Percentiles rank a stretch among this genome's conserved stretches.
phyloP scores from a whole-genome alignment of 1,139 yeast genomes.

The Yamadazyma taylorii region DNA sequence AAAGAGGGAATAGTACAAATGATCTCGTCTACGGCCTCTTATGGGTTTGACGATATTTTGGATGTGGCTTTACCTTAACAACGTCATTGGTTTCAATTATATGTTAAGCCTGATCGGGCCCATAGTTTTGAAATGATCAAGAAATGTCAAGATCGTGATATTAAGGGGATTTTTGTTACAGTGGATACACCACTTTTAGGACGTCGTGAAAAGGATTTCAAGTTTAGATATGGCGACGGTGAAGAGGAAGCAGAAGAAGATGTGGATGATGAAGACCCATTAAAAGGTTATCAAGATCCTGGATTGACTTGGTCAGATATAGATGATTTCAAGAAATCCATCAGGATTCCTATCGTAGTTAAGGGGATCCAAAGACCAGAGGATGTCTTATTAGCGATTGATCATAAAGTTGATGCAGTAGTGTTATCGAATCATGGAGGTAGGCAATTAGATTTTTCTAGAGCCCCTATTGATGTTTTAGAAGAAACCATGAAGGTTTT shows the following conservation, averaged over 20 bases:
- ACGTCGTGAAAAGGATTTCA: conserved; percentile 26
- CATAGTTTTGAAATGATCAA: conserved; percentile 19
- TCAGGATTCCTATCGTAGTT: conserved; percentile 38
- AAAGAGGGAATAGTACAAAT: conserved; percentile 51
- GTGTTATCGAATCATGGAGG: conserved; percentile 60
- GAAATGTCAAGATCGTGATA: conserved; percentile 22
- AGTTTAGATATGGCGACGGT: conserved; percentile 16
- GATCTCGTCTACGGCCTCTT: conserved; percentile 57
- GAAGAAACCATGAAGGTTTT: conserved; percentile 46
- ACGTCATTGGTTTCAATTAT: conserved; percentile 43
- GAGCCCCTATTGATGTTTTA: conserved; percentile 49
- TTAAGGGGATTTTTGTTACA: conserved; percentile 29
- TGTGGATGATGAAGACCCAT: conserved; percentile 11
- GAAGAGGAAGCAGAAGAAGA: conserved; percentile 4
- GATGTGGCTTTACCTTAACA: conserved; percentile 38
- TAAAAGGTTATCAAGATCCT: conserved; percentile 10
- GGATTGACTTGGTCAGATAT: conserved; percentile 23
- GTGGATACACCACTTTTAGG: conserved; percentile 29
- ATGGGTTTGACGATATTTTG: conserved; percentile 55
- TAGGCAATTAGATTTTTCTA: conserved; percentile 50
- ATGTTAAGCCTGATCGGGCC: conserved; percentile 39
- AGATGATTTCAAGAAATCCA: conserved; percentile 18
- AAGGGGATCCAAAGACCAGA: conserved; percentile 55
- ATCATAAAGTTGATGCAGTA: conserved; percentile 47
- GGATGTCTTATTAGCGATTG: conserved; percentile 49